Percentiles rank a stretch among this genome's conserved stretches.
Evolutionary conservation across 768 basidiomycete genomes (phyloP).

Genomic region (Botryobasidium botryosum): DNA sequence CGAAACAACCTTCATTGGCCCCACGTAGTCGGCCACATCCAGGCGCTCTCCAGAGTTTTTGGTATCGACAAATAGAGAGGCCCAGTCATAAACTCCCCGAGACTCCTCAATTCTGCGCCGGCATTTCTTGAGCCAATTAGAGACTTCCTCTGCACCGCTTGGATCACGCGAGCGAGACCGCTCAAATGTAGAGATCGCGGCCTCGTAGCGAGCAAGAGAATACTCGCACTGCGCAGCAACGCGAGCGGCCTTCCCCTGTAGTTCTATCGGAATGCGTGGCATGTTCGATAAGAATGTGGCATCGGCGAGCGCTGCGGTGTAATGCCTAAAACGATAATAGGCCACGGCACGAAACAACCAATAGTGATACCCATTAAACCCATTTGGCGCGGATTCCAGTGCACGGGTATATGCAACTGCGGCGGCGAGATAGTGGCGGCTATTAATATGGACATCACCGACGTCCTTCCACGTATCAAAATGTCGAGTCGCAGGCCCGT

Average conservation of each 20-base stretch:
- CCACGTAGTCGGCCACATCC: conserved; percentile 6
- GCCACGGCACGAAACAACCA: conserved; percentile 1
- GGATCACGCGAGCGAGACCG: too few species aligned
- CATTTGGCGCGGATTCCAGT: too few species aligned
- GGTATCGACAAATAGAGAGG: too few species aligned
- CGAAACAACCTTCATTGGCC: conserved; percentile 5
- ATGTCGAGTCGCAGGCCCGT: too few species aligned
- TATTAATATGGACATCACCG: neutral
- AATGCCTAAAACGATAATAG: neutral
- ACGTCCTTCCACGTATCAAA: conserved; percentile 6
- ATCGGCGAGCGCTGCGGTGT: neutral
- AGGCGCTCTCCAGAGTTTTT: too few species aligned
- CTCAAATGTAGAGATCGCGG: too few species aligned
- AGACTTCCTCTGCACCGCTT: too few species aligned
- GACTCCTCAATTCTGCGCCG: too few species aligned
- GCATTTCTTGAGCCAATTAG: too few species aligned
- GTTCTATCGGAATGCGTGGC: too few species aligned
- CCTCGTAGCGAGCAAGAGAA: neutral
- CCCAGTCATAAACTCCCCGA: too few species aligned
- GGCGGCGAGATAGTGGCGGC: conserved; percentile 11
- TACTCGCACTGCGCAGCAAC: conserved; percentile 1
- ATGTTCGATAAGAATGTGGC: neutral
- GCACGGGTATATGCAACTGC: conserved; percentile 7
- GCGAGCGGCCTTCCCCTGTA: neutral
- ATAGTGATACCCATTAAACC: too few species aligned